Percentiles rank a stretch among this genome's conserved stretches.
Evolutionary conservation across 768 basidiomycete species (phyloP).

Genomic region (Amylocystis lapponica): DNA sequence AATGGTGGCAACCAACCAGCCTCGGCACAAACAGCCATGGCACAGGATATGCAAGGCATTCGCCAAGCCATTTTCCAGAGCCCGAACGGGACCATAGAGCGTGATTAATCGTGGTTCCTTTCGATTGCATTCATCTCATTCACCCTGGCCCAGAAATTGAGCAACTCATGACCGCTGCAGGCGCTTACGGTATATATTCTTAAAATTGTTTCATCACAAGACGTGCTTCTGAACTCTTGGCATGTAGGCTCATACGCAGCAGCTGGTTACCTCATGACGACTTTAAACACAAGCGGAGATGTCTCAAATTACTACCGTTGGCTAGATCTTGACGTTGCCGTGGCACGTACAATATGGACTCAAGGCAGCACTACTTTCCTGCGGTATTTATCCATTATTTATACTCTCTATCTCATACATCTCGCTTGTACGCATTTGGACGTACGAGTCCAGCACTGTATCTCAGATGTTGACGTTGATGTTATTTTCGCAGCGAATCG

Average conservation of each 20-base stretch:
- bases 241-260: slow-evolving; percentile 64
- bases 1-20: slow-evolving; percentile 64
- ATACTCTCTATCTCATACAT: background rate
- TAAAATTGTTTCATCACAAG: background rate
- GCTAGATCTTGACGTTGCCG: slow-evolving; percentile 62
- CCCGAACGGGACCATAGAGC: slow-evolving; percentile 50
- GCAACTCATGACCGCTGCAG: slow-evolving; percentile 45
- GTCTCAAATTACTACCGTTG: slow-evolving; percentile 50
- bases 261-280: slow-evolving; percentile 55
- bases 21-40: slow-evolving; percentile 37
- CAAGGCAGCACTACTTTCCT: slow-evolving; percentile 40
- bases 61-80: slow-evolving; percentile 55
- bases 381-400: slow-evolving; percentile 35
- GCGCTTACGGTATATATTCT: slow-evolving; percentile 54
- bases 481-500: slow-evolving; percentile 32
- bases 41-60: slow-evolving; percentile 44
- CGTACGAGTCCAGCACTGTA: background rate
- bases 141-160: slow-evolving; percentile 39
- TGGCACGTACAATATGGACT: slow-evolving; percentile 56
- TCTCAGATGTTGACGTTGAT: too few relatives aligned
- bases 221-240: background rate
- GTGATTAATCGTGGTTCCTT: slow-evolving; percentile 33
- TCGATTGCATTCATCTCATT: background rate
- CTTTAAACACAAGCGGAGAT: slow-evolving; percentile 28
- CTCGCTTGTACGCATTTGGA: background rate